phyloP scores from a whole-genome alignment of 345 rosid genomes.

The Acer saccharum region DNA sequence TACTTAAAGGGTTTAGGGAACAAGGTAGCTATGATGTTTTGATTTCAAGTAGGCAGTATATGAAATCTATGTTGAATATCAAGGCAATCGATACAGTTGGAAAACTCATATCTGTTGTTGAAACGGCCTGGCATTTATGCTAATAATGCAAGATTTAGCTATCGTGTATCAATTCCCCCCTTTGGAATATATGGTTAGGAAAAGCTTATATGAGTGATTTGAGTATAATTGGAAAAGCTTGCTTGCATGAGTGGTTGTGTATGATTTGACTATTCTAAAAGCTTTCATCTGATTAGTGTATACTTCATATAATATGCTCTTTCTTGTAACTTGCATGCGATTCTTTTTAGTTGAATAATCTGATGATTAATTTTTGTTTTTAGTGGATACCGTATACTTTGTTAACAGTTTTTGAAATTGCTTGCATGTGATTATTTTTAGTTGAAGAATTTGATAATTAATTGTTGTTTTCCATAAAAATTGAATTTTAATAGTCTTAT shows the following conservation, averaged over 20 bases:
- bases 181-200: background rate
- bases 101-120: background rate
- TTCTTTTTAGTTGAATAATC: background rate
- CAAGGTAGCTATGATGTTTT: background rate
- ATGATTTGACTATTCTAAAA: background rate
- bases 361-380: background rate
- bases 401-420: background rate
- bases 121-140: background rate
- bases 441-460: background rate
- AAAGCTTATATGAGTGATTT: slow-evolving; percentile 7
- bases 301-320: background rate
- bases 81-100: background rate
- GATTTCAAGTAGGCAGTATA: background rate
- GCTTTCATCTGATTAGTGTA: background rate
- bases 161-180: background rate
- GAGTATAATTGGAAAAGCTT: no score
- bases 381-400: background rate
- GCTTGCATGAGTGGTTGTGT: background rate
- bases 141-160: background rate
- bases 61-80: background rate
- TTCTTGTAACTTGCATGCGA: background rate
- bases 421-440: background rate
- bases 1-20: background rate
- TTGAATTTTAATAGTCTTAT: background rate
- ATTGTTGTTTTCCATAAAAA: background rate